A percentile compares a stretch with the other conserved stretches of the same genome.
Conservation (phyloP, 176 grass and related monocot genomes). For the Ensete ventricosum region DNA sequence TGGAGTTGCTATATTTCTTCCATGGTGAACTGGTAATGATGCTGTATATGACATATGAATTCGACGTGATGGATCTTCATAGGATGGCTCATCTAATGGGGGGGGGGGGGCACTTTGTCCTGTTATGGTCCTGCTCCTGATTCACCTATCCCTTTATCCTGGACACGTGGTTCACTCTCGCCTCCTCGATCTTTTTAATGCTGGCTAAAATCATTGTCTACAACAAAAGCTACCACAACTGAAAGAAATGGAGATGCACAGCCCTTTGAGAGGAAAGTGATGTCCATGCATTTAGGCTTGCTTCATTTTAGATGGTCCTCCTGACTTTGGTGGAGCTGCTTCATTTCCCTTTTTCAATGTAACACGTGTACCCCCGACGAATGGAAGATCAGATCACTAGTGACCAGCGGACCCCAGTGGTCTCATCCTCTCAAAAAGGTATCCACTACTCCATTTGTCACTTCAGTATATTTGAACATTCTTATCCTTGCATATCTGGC, state of each 20-base stretch:
- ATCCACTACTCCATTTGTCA: neutral
- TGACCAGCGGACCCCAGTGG: neutral
- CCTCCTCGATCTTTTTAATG: neutral
- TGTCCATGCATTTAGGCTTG: constrained; percentile 7
- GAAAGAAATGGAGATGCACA: constrained; percentile 15
- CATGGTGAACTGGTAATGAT: too few relatives aligned
- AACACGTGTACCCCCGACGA: constrained; percentile 22
- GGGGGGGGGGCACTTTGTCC: neutral
- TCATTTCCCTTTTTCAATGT: constrained; percentile 31
- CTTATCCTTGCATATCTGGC: constrained; percentile 6
- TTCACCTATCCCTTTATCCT: neutral
- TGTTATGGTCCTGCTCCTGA: neutral
- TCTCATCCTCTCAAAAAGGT: neutral
- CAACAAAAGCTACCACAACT: constrained; percentile 12
- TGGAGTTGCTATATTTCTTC: too few relatives aligned
- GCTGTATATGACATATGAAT: neutral
- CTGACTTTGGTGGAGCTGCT: constrained; percentile 26
- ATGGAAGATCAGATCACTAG: neutral
- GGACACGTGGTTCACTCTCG: neutral
- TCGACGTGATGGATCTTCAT: neutral
- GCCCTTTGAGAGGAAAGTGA: constrained; percentile 31
- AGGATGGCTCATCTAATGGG: neutral
- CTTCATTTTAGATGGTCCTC: constrained; percentile 11
- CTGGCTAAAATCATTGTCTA: constrained; percentile 11
- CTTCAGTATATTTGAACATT: neutral